These are phyloP conservation scores for Saraca asoca DNA, from an alignment of 331 rosid species.

Conservation along the genomic window DNA sequence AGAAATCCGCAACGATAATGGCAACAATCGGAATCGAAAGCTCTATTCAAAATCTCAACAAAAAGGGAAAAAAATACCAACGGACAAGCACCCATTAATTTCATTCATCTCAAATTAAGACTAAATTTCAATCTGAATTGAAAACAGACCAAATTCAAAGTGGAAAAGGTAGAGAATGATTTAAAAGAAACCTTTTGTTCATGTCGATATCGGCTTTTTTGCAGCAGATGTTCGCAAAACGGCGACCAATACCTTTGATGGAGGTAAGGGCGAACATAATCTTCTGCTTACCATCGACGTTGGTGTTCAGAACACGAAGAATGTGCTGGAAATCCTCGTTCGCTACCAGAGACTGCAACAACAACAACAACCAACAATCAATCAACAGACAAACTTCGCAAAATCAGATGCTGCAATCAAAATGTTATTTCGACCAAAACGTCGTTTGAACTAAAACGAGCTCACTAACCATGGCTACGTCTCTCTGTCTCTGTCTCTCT, in stretches of 20 bases:
- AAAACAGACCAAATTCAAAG: neutral
- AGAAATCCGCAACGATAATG: neutral
- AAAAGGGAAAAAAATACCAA: neutral
- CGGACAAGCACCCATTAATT: neutral
- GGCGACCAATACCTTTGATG: constrained; percentile 77
- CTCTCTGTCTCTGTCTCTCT: no score
- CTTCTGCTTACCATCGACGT: constrained; percentile 76
- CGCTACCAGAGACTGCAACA: constrained; percentile 60
- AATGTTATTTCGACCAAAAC: no score
- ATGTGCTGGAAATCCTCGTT: constrained; percentile 79
- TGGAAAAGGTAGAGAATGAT: neutral
- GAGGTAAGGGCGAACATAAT: constrained; percentile 76
- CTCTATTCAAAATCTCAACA: neutral
- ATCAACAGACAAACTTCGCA: no score
- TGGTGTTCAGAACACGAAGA: constrained; percentile 64
- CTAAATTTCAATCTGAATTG: neutral
- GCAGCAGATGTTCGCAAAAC: constrained; percentile 67
- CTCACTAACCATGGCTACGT: no score
- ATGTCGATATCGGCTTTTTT: constrained; percentile 72
- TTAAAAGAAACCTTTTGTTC: constrained; percentile 54
- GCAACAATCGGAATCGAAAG: no score
- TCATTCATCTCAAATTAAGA: neutral
- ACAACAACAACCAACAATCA: neutral
- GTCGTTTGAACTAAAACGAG: no score
- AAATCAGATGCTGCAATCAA: no score